Percentiles rank a stretch among this genome's conserved stretches.
Conservation (phyloP, 2,329 filamentous ascomycete genomes). For the Colletotrichum agaves region DNA sequence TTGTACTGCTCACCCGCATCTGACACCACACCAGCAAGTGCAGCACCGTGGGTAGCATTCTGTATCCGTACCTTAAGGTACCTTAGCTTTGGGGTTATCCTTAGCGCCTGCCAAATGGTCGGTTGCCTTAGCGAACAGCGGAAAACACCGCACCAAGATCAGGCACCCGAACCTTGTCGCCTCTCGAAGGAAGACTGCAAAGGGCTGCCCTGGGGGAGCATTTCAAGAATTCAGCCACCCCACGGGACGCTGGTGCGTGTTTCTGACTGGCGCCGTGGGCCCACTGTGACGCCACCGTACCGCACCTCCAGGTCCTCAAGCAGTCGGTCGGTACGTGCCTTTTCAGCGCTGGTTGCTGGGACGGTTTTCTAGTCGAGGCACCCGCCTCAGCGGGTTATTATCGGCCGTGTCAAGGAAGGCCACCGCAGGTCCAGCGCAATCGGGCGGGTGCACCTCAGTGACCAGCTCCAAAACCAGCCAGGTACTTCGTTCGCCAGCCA, state of each 20-base stretch:
- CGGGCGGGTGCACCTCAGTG: background rate
- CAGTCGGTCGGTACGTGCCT: background rate
- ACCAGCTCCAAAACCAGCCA: background rate
- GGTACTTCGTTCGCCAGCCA: slow-evolving; percentile 8
- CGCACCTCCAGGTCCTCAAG: background rate
- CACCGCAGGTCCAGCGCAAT: background rate
- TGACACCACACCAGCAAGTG: background rate
- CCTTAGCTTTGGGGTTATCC: background rate
- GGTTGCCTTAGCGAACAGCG: slow-evolving; percentile 19
- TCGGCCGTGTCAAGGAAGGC: slow-evolving; percentile 16
- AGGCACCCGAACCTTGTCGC: slow-evolving; percentile 6
- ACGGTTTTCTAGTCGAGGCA: no score
- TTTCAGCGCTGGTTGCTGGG: slow-evolving; percentile 22
- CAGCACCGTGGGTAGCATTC: background rate
- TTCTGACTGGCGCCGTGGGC: slow-evolving; percentile 33
- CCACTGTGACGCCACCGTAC: slow-evolving; percentile 30
- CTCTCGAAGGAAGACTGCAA: background rate
- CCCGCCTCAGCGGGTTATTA: slow-evolving; percentile 20
- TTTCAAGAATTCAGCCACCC: slow-evolving; percentile 15
- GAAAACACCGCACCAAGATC: slow-evolving; percentile 12
- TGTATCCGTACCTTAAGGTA: background rate
- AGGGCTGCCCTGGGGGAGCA: no score
- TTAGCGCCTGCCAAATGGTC: slow-evolving; percentile 9
- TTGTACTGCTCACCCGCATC: background rate
- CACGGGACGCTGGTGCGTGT: slow-evolving; percentile 32